A percentile compares a stretch with the other conserved stretches of the same genome.
Conservation (phyloP, 257 asterid genomes). For the Coffea eugenioides region DNA sequence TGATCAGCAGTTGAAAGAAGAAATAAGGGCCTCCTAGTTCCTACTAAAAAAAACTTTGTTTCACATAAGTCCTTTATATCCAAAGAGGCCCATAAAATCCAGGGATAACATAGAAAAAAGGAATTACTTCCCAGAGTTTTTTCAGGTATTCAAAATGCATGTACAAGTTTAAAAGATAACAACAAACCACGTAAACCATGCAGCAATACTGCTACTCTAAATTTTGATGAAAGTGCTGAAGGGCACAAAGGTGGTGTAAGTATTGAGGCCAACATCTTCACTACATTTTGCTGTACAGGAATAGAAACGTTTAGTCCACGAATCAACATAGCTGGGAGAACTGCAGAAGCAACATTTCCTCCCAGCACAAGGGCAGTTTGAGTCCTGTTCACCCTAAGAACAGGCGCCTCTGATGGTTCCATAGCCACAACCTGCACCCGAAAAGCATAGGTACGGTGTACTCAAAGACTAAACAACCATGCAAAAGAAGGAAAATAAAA, state of each 20-base stretch:
- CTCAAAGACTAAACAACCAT: background rate
- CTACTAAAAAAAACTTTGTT: background rate
- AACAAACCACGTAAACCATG: slow-evolving; percentile 78
- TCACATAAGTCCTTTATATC: background rate
- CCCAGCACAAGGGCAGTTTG: slow-evolving; percentile 94
- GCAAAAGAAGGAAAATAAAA: background rate
- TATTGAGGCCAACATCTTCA: slow-evolving; percentile 65
- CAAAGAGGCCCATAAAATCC: background rate
- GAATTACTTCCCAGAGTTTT: background rate
- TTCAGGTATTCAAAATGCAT: background rate
- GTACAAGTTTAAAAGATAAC: slow-evolving; percentile 19
- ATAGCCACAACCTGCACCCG: slow-evolving; percentile 65
- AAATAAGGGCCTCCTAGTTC: background rate
- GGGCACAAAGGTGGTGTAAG: slow-evolving; percentile 84
- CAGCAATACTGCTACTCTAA: slow-evolving; percentile 75
- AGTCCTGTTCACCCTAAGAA: slow-evolving; percentile 66
- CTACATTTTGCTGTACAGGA: slow-evolving; percentile 67
- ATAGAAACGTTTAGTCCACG: slow-evolving; percentile 36
- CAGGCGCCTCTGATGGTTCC: slow-evolving; percentile 79
- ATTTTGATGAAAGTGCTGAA: slow-evolving; percentile 75
- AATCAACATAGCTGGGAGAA: slow-evolving; percentile 70
- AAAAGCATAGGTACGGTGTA: background rate
- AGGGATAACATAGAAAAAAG: background rate
- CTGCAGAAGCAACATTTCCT: slow-evolving; percentile 74
- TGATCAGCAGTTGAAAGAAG: slow-evolving; percentile 21